phyloP scores from a whole-genome alignment of 768 basidiomycete species.

The Mycena galericulata region DNA sequence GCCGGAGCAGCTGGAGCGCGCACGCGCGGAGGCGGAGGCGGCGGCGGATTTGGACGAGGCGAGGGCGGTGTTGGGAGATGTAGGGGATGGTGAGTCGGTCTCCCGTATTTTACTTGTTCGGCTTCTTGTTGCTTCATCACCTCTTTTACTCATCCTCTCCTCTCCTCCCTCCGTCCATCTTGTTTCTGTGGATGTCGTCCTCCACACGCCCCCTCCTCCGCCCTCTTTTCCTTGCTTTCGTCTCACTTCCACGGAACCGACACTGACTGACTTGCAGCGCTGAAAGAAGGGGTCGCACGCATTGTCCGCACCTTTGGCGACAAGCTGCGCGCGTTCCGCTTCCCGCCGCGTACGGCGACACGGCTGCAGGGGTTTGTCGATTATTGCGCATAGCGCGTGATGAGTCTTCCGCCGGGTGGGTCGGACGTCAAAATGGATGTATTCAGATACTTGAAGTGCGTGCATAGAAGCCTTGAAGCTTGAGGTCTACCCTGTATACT shows the following conservation, averaged over 20 bases:
- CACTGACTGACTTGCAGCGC: constrained; percentile 50
- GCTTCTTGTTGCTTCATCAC: not conserved
- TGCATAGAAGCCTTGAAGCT: too few species aligned
- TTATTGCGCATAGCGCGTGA: not conserved
- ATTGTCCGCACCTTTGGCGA: constrained; percentile 81
- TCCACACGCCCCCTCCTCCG: not conserved
- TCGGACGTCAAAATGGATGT: too few species aligned
- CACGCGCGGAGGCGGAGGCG: constrained; percentile 51
- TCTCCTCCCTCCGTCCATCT: not conserved
- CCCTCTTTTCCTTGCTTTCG: not conserved
- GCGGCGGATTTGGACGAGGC: constrained; percentile 67
- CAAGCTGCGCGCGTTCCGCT: constrained; percentile 79
- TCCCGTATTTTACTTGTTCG: constrained; percentile 8
- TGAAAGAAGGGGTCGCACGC: constrained; percentile 73
- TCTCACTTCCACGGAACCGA: too few species aligned
- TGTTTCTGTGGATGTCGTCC: not conserved
- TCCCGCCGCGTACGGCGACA: constrained; percentile 71
- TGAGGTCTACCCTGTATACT: too few species aligned
- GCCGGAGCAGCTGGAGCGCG: constrained; percentile 40
- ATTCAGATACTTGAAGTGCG: too few species aligned
- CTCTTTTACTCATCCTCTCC: not conserved
- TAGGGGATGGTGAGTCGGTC: constrained; percentile 67
- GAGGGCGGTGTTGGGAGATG: constrained; percentile 61
- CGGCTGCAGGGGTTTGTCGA: constrained; percentile 81
- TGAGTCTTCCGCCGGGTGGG: too few species aligned